Evolutionary conservation across 495 filamentous ascomycete species (phyloP).

Genomic region (Margaritispora aquatica): DNA sequence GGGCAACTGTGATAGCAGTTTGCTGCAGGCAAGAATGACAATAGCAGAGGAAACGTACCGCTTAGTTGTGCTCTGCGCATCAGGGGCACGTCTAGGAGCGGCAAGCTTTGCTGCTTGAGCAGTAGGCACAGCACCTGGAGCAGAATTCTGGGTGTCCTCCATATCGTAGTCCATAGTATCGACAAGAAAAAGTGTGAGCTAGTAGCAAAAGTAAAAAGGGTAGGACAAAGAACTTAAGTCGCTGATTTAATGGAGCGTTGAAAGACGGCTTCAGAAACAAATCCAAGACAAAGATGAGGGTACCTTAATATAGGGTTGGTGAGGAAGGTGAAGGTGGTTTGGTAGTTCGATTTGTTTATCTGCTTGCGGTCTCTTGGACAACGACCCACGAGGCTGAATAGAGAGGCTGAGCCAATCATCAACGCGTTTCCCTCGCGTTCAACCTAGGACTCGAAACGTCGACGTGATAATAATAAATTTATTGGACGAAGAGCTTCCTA

Average conservation of each 20-base stretch:
- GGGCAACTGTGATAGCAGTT: not conserved
- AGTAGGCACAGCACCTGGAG: slow-evolving; percentile 47
- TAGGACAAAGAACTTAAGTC: slow-evolving; percentile 10
- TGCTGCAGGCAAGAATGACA: not conserved
- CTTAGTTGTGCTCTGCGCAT: slow-evolving; percentile 72
- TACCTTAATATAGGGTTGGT: not conserved
- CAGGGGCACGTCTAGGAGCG: slow-evolving; percentile 45
- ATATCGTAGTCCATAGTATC: slow-evolving; percentile 25
- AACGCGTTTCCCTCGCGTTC: slow-evolving; percentile 5
- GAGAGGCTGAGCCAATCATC: slow-evolving; percentile 11
- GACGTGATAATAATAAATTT: slow-evolving; percentile 19
- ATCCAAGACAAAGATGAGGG: too few relatives aligned
- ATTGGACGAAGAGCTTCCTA: slow-evolving; percentile 21
- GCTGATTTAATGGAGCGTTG: slow-evolving; percentile 3
- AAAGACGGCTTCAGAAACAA: not conserved
- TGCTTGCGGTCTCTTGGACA: slow-evolving; percentile 3
- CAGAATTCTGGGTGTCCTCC: slow-evolving; percentile 70
- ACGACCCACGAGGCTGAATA: slow-evolving; percentile 14
- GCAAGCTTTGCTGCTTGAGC: slow-evolving; percentile 52
- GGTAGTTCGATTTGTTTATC: not conserved
- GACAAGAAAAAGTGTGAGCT: not conserved
- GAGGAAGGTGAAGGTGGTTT: not conserved
- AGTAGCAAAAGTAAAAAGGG: slow-evolving; percentile 3
- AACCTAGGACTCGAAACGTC: slow-evolving; percentile 16
- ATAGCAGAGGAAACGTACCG: slow-evolving; percentile 42